Conservation (phyloP, 2,329 filamentous ascomycete species). For the Elsinoe ampelina region DNA sequence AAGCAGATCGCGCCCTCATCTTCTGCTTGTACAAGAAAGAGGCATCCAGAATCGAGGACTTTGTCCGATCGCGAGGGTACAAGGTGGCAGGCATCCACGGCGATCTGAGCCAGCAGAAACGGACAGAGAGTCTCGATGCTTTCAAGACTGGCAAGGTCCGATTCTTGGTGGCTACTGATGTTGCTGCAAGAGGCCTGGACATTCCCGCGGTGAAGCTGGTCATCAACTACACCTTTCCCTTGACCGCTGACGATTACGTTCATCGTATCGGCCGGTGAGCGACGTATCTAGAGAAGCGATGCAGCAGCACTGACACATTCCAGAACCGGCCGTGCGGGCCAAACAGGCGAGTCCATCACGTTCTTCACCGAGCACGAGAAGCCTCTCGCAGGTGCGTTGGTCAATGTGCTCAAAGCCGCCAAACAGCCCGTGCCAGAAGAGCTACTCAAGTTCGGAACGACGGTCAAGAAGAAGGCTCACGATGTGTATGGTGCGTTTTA, state of each 20-base stretch:
- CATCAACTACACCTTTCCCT: conserved; percentile 87
- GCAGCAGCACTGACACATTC: conserved; percentile 14
- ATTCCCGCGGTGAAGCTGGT: conserved; percentile 93
- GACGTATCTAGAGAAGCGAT: too few species aligned
- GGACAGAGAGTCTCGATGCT: conserved; percentile 74
- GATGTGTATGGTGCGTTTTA: conserved; percentile 92
- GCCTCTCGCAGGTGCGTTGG: conserved; percentile 75
- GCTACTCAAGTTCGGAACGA: conserved; percentile 90
- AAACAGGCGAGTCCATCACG: conserved; percentile 79
- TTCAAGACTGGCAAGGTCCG: conserved; percentile 82
- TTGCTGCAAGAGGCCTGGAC: conserved; percentile 86
- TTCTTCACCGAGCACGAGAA: conserved; percentile 96
- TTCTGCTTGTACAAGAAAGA: conserved; percentile 99
- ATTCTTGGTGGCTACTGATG: conserved; percentile 88
- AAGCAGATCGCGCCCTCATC: conserved; percentile 76
- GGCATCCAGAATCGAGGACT: conserved; percentile 76
- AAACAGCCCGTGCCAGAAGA: conserved; percentile 85
- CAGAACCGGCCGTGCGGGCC: conserved; percentile 85
- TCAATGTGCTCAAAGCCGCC: conserved; percentile 91
- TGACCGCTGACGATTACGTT: conserved; percentile 95
- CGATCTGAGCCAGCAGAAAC: conserved; percentile 79
- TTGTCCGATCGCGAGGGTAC: conserved; percentile 69
- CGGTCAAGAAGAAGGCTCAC: conserved; percentile 98
- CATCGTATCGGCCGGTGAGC: conserved; percentile 70
- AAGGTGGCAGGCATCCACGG: conserved; percentile 88